Evolutionary conservation across 2,329 filamentous ascomycete species (phyloP).

Genomic region (Stachybotrys chlorohalonatus): DNA sequence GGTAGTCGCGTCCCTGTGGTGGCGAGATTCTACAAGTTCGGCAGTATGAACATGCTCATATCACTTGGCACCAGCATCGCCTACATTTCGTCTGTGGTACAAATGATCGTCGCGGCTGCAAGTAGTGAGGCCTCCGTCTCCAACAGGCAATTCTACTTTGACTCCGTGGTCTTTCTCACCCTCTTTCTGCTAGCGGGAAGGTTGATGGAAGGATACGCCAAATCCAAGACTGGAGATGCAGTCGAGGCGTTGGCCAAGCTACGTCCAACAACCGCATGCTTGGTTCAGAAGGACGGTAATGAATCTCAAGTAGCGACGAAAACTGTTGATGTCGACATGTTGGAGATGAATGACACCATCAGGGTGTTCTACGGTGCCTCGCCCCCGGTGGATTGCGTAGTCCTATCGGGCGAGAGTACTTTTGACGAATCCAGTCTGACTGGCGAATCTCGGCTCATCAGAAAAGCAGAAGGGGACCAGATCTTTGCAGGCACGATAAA

Average conservation of each 20-base stretch:
- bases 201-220: slow-evolving; percentile 83
- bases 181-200: slow-evolving; percentile 71
- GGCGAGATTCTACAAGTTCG: slow-evolving; percentile 80
- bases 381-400: slow-evolving; percentile 70
- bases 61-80: slow-evolving; percentile 82
- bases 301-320: slow-evolving; percentile 28
- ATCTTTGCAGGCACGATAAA: slow-evolving; percentile 71
- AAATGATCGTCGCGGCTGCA: slow-evolving; percentile 58
- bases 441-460: slow-evolving; percentile 61
- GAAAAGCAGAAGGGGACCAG: slow-evolving; percentile 52
- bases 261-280: slow-evolving; percentile 64
- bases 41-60: slow-evolving; percentile 94
- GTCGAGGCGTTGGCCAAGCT: slow-evolving; percentile 72
- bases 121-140: slow-evolving; percentile 23
- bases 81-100: slow-evolving; percentile 72
- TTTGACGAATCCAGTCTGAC: slow-evolving; percentile 93
- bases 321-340: slow-evolving; percentile 51
- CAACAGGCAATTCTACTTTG: slow-evolving; percentile 65
- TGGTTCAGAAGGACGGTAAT: slow-evolving; percentile 43
- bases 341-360: slow-evolving; percentile 68
- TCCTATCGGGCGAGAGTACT: slow-evolving; percentile 52
- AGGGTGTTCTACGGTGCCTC: slow-evolving; percentile 71
- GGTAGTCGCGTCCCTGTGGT: slow-evolving; percentile 64
- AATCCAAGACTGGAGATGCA: slow-evolving; percentile 81
- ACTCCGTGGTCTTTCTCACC: slow-evolving; percentile 86